A percentile compares a stretch with the other conserved stretches of the same genome.
phyloP scores from a whole-genome alignment of 78 protist species.

The Monosiga brevicollis region DNA sequence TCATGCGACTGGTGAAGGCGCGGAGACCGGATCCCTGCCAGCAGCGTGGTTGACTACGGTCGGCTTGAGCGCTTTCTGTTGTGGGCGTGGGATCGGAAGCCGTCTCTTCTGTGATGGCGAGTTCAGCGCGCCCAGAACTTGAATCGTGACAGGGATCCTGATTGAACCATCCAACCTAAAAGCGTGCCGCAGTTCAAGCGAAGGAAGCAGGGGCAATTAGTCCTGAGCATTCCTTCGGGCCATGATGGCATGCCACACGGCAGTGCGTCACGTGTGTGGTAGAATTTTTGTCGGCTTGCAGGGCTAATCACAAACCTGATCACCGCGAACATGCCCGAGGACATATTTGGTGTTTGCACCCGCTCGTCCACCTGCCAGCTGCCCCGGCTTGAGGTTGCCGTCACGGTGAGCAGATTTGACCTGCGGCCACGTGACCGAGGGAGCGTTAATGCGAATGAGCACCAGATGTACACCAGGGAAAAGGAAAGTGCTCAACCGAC shows the following conservation, averaged over 20 bases:
- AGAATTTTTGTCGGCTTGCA: too few species aligned
- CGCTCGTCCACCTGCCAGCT: background rate
- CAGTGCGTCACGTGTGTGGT: too few species aligned
- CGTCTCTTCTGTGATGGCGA: too few species aligned
- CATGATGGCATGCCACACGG: too few species aligned
- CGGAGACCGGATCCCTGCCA: background rate
- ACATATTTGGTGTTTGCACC: background rate
- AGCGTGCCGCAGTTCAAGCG: too few species aligned
- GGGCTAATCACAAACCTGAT: background rate
- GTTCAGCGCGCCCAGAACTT: background rate
- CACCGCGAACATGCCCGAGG: background rate
- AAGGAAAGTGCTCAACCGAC: background rate
- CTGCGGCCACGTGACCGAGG: too few species aligned
- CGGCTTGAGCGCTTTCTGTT: background rate
- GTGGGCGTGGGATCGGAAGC: background rate
- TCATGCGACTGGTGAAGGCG: background rate
- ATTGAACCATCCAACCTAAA: background rate
- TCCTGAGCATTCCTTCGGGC: too few species aligned
- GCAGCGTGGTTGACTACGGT: background rate
- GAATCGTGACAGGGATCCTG: background rate
- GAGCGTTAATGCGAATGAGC: background rate
- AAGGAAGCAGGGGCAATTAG: too few species aligned
- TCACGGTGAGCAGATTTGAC: too few species aligned
- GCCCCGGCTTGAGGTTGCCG: background rate
- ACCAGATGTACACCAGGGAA: background rate